These are phyloP conservation scores for Kwoniella botswanensis DNA, from an alignment of 768 basidiomycete genomes.

Conservation along the genomic window DNA sequence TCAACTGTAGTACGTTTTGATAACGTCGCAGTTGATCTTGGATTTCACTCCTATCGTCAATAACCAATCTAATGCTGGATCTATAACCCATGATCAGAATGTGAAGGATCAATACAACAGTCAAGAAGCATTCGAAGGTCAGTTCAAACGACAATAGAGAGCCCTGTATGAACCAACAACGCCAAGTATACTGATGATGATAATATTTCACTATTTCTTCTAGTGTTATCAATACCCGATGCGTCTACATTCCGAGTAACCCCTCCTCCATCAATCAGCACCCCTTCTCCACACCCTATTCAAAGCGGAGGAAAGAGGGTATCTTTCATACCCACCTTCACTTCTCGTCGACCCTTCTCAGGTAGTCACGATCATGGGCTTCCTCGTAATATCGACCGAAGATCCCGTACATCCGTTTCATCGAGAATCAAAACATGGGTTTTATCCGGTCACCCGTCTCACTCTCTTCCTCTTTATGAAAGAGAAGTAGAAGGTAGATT, in stretches of 20 bases:
- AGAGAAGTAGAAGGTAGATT: background rate
- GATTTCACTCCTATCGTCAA: background rate
- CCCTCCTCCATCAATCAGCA: constrained; percentile 3
- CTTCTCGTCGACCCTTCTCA: background rate
- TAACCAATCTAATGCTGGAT: background rate
- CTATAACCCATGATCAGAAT: background rate
- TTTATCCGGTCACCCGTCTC: background rate
- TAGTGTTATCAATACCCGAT: background rate
- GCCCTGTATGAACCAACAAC: background rate
- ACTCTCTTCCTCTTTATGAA: background rate
- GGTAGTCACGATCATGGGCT: background rate
- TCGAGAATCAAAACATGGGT: constrained; percentile 9
- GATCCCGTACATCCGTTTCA: background rate
- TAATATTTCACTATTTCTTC: background rate
- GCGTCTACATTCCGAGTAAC: constrained; percentile 3
- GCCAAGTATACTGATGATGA: background rate
- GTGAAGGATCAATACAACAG: background rate
- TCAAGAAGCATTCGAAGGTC: background rate
- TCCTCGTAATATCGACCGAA: background rate
- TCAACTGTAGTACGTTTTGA: constrained; percentile 1
- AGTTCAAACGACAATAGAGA: too few species aligned
- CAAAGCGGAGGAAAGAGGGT: background rate
- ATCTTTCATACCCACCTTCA: background rate
- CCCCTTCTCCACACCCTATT: background rate
- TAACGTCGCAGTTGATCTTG: background rate